Evolutionary conservation across 306 rosid genomes (phyloP), one percentile per base, ranked within the genome.

Genomic region (Prunus dulcis): DNA sequence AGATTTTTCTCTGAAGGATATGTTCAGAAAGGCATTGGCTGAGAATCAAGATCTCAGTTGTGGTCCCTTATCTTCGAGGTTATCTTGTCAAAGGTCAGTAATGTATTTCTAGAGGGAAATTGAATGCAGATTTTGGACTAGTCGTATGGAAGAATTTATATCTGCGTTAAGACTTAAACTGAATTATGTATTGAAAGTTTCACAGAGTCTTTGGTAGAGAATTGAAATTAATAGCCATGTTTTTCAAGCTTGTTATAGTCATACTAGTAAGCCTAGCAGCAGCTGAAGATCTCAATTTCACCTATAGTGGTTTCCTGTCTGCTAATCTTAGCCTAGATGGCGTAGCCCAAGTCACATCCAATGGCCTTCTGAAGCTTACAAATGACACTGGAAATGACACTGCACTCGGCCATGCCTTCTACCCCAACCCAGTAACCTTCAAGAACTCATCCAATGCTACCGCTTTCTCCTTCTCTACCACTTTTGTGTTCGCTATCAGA

Each of bases 391-490:
- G 1, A 27, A 27, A 27, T 27, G 30, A 3, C 30, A 27, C 3
- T 27, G 25, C 0, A 30, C 34, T 30, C 5, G 79, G 79, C 3
- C 70, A 46, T 53, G 79, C 79, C 8, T 75, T 75, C 38, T 64
- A 75, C 57, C n/a, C 74, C 80, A 30, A 51, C 23, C 28, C 73
- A 14, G 28, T 66, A 56, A 19, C 27, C 62, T 56, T 65, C 56
- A 67, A 67, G 20, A 76, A 52, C 74, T 76, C 79, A 50, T 11
- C 73, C 10, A 15, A 18, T 45, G 47, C 34, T 3, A 23, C 13
- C 8, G 58, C 14, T 5, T 76, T 76, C 28, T 76, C 80, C 50
- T 76, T 76, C 66, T 76, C 80, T 10, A 34, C 80, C 3, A 65
- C 66, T 67, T 76, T 76, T 38, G 73, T 8, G 20, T 53, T 76